Evolutionary conservation across 1,284 basidiomycete species (phyloP), one percentile per base, ranked within the genome.

Genomic region (Thecaphora frezii): DNA sequence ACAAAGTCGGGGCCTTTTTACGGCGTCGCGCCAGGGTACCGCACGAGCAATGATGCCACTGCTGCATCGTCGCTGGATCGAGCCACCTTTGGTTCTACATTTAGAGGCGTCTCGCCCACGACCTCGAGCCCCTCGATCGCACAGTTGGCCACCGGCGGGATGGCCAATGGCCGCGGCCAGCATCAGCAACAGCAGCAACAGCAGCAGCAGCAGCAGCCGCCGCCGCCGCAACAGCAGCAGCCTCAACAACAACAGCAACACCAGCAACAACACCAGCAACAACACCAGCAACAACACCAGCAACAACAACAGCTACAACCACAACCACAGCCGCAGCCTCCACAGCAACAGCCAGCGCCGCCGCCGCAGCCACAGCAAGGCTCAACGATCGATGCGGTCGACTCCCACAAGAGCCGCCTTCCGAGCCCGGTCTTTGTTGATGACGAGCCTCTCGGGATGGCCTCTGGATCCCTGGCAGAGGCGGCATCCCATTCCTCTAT

Each of bases 351-450:
- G 25, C 58, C 51, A 28, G 16, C 38, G 14, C 2, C 38, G 5
- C 1, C 38, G 22, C 10, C 38, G n/a, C 49, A 50, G 22, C 37
- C 44, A n/a, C 53, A 46, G 30, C 57, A 44, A 3, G 42, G 33
- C 18, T 30, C 44, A 2, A 14, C 48, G 3, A 47, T 60, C 23
- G 57, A 45, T 14, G 36, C 54, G 18, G 44, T 50, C 30, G 58
- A 66, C 39, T 39, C 60, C 19, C 63, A 51, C 51, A 51, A 48
- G 25, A 61, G 63, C 40, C 58, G 63, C 19, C 44, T 66, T 43
- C 63, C 63, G 1, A 66, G 63, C 37, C 63, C 63, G 5, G 63
- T 66, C 12, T 66, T 66, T 28, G 58, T 58, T 1, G 63, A 66
- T 38, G 63, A 66, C 39, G 33, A 36, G 12, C 33, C 33, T 14